Evolutionary conservation across 768 basidiomycete species (phyloP).

Genomic region (Phylloporus scabripes): DNA sequence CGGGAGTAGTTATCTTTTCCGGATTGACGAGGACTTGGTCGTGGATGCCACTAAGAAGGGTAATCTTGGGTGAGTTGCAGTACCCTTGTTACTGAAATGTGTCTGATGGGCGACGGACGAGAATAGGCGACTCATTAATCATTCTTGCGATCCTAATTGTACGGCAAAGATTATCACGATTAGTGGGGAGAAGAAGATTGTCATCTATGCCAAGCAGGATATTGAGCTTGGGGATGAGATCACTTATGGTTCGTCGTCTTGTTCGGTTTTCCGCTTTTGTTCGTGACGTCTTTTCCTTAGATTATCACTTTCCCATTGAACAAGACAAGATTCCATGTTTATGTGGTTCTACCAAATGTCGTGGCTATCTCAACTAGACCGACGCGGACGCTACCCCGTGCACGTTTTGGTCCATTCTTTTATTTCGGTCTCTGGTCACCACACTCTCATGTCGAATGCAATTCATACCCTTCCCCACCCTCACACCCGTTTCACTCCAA

Average conservation of each 20-base stretch:
- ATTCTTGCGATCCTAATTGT: constrained; percentile 94
- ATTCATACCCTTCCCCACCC: constrained; percentile 18
- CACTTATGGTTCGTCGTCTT: constrained; percentile 74
- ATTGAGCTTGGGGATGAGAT: constrained; percentile 98
- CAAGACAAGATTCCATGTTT: constrained; percentile 95
- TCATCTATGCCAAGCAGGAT: constrained; percentile 96
- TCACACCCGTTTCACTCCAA: constrained; percentile 9
- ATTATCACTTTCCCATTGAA: constrained; percentile 99
- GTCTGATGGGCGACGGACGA: constrained; percentile 7
- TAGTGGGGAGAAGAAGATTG: constrained; percentile 94
- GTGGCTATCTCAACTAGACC: constrained; percentile 89
- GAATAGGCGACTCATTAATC: constrained; percentile 90
- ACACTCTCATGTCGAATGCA: constrained; percentile 8
- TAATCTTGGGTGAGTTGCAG: constrained; percentile 77
- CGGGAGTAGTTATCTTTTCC: constrained; percentile 95
- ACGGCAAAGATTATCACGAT: constrained; percentile 90
- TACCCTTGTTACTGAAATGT: constrained; percentile 3
- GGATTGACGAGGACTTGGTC: constrained; percentile 96
- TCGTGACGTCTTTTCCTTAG: constrained; percentile 35
- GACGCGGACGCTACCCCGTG: constrained; percentile 1
- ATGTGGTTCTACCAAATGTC: constrained; percentile 85
- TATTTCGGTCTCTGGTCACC: constrained; percentile 5
- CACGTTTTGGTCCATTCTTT: not conserved
- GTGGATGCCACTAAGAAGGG: constrained; percentile 99
- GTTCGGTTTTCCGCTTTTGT: not conserved